Evolutionary conservation across 2,329 filamentous ascomycete species (phyloP), one percentile per base, ranked within the genome.

Genomic region (Epichloe hybrida): DNA sequence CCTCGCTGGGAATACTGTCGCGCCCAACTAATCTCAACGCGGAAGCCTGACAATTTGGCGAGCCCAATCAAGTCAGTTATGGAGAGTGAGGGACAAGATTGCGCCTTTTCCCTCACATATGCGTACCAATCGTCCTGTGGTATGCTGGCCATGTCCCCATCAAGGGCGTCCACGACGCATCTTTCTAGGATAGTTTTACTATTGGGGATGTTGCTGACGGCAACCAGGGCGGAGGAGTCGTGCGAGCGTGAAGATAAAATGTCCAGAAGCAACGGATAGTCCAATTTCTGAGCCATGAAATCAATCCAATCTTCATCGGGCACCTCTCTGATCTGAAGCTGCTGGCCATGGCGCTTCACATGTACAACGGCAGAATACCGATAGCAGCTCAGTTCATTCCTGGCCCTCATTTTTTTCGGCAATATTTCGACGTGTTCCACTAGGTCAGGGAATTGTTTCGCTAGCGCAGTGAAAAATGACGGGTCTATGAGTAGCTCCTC

Each of bases 1-100:
- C 58, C 58, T 3, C 50, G 49, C 46, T 56, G 58, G 5, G 49
- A 48, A n/a, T 36, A n/a, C 23, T 69, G 69, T 21, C 63, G 59
- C 0, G 73, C 75, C 54, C 71, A 72, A 46, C 66, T 63, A 0
- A 64, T 58, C 31, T 74, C 68, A 31, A 74, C 72, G 17, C 69
- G 58, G 52, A 73, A 76, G 20, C 72, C 71, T 21, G 65, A 58
- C 21, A 57, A 55, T 50, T 64, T 37, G n/a, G 56, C 56, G 3
- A 64, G 40, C 27, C 56, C 46, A 0, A 50, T 53, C 3, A 62
- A 44, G 3, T 61, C 59, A 13, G 43, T 17, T 0, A 55, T 45
- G 5, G 55, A 53, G 0, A 55, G 47, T 1, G 50, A 52, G 1
- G 1, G 20, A 3, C 52, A 48, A 52, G 37, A 12, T 8, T 44